Percentiles rank a stretch among this genome's conserved stretches.
These are phyloP conservation scores for Phaffia rhodozyma DNA, from an alignment of 1,284 basidiomycete species.

Conservation along the genomic window DNA sequence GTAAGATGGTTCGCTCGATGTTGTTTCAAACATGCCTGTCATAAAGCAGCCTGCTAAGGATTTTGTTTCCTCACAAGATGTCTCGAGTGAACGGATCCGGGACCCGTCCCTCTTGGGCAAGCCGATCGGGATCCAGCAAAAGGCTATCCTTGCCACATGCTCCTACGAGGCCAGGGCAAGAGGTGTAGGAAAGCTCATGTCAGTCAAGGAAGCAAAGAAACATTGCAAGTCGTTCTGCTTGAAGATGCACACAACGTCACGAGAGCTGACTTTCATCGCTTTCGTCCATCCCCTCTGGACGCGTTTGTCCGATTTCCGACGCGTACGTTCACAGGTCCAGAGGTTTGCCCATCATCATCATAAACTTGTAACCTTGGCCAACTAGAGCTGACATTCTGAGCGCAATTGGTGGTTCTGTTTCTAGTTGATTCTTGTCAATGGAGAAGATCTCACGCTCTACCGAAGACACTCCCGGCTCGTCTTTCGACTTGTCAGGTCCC, in stretches of 20 bases:
- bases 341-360: not conserved
- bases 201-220: conserved; percentile 28
- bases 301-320: not conserved
- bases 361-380: too few species aligned
- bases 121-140: conserved; percentile 35
- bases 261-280: not conserved
- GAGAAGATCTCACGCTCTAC: conserved; percentile 34
- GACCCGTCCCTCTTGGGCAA: conserved; percentile 30
- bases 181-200: conserved; percentile 31
- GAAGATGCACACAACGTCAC: too few species aligned
- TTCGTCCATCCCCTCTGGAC: not conserved
- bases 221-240: conserved; percentile 19
- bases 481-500: conserved; percentile 26
- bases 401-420: not conserved
- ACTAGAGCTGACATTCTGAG: not conserved
- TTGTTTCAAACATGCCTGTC: not conserved
- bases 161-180: conserved; percentile 33
- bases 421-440: conserved; percentile 32
- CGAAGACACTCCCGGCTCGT: conserved; percentile 27
- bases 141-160: conserved; percentile 34
- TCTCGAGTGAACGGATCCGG: conserved; percentile 30
- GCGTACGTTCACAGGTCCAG: conserved; percentile 4
- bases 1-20: not conserved
- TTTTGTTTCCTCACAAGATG: conserved; percentile 23
- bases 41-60: conserved; percentile 5